phyloP scores from a whole-genome alignment of 148 eudicot species.

The Euryodendron excelsum region DNA sequence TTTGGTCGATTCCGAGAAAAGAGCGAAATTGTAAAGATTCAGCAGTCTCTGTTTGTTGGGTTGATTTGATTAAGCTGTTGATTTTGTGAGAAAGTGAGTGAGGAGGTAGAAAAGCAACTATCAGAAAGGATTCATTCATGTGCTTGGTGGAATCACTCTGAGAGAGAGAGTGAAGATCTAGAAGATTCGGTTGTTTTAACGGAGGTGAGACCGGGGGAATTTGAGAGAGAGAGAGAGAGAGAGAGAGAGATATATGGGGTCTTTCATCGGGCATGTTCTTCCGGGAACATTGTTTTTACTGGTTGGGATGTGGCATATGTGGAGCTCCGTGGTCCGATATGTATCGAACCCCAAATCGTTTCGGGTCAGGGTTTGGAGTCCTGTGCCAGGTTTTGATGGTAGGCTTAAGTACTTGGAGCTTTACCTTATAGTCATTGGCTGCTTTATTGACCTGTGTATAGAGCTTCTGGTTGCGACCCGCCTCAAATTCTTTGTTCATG shows the following conservation, averaged over 20 bases:
- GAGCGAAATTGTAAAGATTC: not conserved
- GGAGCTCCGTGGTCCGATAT: conserved; percentile 64
- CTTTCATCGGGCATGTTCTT: conserved; percentile 73
- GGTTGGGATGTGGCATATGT: conserved; percentile 78
- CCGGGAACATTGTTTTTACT: conserved; percentile 77
- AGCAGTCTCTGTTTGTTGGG: not conserved
- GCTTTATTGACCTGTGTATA: too few relatives aligned
- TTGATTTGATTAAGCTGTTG: too few relatives aligned
- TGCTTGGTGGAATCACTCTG: too few relatives aligned
- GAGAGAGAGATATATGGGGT: conserved; percentile 65
- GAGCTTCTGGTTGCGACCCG: too few relatives aligned
- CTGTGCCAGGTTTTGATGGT: conserved; percentile 73
- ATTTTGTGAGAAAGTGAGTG: too few relatives aligned
- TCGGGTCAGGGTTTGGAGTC: conserved; percentile 67
- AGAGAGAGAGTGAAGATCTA: too few relatives aligned
- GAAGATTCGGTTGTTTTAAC: too few relatives aligned
- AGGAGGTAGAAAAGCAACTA: too few relatives aligned
- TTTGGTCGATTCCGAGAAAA: not conserved
- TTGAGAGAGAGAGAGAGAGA: not conserved
- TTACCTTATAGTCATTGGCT: too few relatives aligned
- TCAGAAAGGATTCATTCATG: too few relatives aligned
- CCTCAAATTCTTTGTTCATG: too few relatives aligned
- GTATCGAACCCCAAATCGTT: conserved; percentile 46
- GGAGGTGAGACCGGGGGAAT: too few relatives aligned
- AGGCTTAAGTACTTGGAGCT: conserved; percentile 73